Percentiles rank a stretch among this genome's conserved stretches.
Conservation (phyloP, 768 basidiomycete species). For the Trametes cinnabarina region DNA sequence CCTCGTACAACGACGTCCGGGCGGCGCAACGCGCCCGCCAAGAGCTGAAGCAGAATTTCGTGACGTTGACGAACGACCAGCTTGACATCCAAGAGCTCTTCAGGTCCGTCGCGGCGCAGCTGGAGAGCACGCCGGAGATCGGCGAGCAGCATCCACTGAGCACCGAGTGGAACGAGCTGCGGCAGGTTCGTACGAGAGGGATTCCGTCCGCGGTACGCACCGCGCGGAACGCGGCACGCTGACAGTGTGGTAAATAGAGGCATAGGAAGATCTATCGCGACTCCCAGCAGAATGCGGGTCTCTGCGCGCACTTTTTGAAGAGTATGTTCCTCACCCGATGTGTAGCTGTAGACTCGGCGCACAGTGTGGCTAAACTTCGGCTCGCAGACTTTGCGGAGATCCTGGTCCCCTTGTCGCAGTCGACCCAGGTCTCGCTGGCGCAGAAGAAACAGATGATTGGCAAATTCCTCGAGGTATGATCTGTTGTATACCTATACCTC, state of each 20-base stretch:
- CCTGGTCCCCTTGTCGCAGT: conserved; percentile 25
- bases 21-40: conserved; percentile 12
- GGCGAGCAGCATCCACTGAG: conserved; percentile 23
- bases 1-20: conserved; percentile 16
- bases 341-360: neutral
- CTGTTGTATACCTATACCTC: neutral
- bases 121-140: conserved; percentile 28
- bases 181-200: conserved; percentile 20
- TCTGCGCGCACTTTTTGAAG: conserved; percentile 27
- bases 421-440: conserved; percentile 9
- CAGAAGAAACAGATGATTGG: conserved; percentile 30
- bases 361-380: neutral
- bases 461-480: conserved; percentile 27
- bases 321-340: conserved; percentile 21
- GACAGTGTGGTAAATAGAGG: conserved; percentile 8
- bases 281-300: conserved; percentile 28
- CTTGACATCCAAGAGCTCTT: conserved; percentile 29
- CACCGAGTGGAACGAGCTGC: conserved; percentile 25
- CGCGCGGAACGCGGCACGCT: neutral
- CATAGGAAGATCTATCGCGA: conserved; percentile 27
- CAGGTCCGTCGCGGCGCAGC: conserved; percentile 24
- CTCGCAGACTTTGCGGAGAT: conserved; percentile 26
- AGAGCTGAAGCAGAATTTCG: conserved; percentile 25
- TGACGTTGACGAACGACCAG: conserved; percentile 25
- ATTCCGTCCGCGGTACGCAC: no score